These are phyloP conservation scores for Malbranchea cinnamomea DNA, from an alignment of 2,329 filamentous ascomycete genomes.

Conservation along the genomic window DNA sequence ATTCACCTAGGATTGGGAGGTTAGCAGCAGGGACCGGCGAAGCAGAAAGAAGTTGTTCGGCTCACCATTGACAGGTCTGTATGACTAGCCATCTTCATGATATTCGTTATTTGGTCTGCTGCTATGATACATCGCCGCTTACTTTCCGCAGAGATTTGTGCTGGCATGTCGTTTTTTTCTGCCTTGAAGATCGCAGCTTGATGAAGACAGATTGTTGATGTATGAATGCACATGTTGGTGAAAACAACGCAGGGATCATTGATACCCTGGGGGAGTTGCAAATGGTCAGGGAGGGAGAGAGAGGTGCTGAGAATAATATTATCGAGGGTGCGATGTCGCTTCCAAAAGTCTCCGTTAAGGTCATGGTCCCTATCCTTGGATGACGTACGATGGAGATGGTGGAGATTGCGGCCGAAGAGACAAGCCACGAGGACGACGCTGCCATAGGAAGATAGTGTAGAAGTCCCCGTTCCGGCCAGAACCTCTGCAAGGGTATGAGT, in stretches of 20 bases:
- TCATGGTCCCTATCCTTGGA: conserved; percentile 70
- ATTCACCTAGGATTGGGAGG: too few species aligned
- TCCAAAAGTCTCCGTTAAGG: conserved; percentile 91
- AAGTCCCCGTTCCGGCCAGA: conserved; percentile 51
- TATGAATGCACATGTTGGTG: conserved; percentile 93
- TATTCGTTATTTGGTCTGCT: conserved; percentile 81
- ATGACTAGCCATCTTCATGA: conserved; percentile 91
- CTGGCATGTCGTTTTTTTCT: conserved; percentile 68
- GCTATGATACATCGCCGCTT: conserved; percentile 87
- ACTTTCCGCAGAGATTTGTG: conserved; percentile 69
- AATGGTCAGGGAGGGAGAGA: conserved; percentile 61
- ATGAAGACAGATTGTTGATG: conserved; percentile 91
- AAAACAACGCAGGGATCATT: conserved; percentile 76
- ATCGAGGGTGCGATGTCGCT: conserved; percentile 75
- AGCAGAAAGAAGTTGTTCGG: too few species aligned
- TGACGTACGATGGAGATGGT: conserved; percentile 78
- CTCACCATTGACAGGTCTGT: conserved; percentile 69
- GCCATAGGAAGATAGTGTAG: conserved; percentile 61
- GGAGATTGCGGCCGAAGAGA: conserved; percentile 78
- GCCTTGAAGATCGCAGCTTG: conserved; percentile 97
- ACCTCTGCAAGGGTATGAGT: conserved; percentile 47
- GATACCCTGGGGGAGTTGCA: conserved; percentile 66
- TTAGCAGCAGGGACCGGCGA: too few species aligned
- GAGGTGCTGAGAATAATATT: conserved; percentile 80
- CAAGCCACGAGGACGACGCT: conserved; percentile 74